A percentile compares a stretch with the other conserved stretches of the same genome.
Evolutionary conservation across 176 grass and related monocot genomes (phyloP).

Genomic region (Avena insularis): DNA sequence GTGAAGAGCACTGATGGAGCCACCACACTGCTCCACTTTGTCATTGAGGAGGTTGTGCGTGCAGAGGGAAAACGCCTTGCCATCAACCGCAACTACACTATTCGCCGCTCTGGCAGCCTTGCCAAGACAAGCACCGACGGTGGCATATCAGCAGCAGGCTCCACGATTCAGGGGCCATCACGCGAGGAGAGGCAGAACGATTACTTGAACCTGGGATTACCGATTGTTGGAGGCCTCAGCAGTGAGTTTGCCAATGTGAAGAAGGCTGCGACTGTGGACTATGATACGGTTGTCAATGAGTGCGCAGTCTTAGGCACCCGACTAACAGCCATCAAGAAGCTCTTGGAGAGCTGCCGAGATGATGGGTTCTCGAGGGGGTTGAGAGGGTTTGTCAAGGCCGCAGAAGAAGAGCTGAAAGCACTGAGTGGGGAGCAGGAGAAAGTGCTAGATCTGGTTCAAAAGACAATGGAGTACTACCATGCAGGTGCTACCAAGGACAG

Average conservation of each 20-base stretch:
- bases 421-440: conserved; percentile 64
- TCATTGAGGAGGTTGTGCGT: conserved; percentile 83
- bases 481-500: conserved; percentile 73
- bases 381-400: conserved; percentile 63
- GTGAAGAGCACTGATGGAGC: conserved; percentile 91
- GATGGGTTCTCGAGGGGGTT: conserved; percentile 79
- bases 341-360: conserved; percentile 61
- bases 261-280: conserved; percentile 75
- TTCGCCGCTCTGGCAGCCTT: conserved; percentile 69
- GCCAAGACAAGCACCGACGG: conserved; percentile 38
- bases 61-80: conserved; percentile 81
- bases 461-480: conserved; percentile 91
- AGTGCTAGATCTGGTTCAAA: conserved; percentile 80
- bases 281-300: conserved; percentile 59
- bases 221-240: conserved; percentile 83
- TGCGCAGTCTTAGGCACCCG: conserved; percentile 51
- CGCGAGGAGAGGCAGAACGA: conserved; percentile 85
- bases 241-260: conserved; percentile 80
- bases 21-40: conserved; percentile 88
- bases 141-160: conserved; percentile 39
- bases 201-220: conserved; percentile 84
- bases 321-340: conserved; percentile 62
- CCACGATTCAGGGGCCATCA: conserved; percentile 41
- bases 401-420: conserved; percentile 63
- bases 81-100: conserved; percentile 73